Evolutionary conservation across 345 rosid genomes (phyloP), one percentile per base, ranked within the genome.

Genomic region (Hevea brasiliensis): DNA sequence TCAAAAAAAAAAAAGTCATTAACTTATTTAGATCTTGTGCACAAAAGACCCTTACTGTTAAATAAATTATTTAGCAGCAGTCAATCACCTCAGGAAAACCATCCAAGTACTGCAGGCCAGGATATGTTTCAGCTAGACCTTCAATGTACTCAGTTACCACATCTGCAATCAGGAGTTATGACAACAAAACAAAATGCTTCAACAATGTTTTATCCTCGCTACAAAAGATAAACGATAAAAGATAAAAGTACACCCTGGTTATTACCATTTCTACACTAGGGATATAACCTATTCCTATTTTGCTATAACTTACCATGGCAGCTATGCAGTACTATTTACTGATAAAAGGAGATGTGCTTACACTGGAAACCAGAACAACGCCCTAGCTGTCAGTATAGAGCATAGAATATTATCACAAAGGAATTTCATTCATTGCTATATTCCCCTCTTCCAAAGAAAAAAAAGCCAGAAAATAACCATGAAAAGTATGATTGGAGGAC

Each of bases 121-220:
- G 92, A 80, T 87, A 95, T 61, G 97, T 90, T 79, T 95, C 99
- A 0, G 87, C 92, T 63, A 95, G 92, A 41, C 99, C 99, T 76
- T 95, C 99, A 55, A 95, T 89, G 83, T 83, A 90, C 82, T 95
- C 99, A 44, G 96, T 95, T 63, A 95, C 99, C 72, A 90, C 96
- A 85, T 82, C 99, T 95, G 86, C 87, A 74, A 71, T 51, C 74
- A 77, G 5, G 24, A 76, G 24, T n/a, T 18, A 55, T 18, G 17
- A 27, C 57, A 29, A 45, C 53, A 8, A 26, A 42, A 53, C 32
- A 11, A 41, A 70, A 15, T 6, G 45, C 41, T 55, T 17, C 29
- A 58, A 70, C 56, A 13, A 1, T 26, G 37, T n/a, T 47, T 44
- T 26, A 60, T 47, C 57, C n/a, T 55, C 59, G 55, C 0, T 62